Conservation (phyloP, 305 asterid genomes). For the Fraxinus platypoda region DNA sequence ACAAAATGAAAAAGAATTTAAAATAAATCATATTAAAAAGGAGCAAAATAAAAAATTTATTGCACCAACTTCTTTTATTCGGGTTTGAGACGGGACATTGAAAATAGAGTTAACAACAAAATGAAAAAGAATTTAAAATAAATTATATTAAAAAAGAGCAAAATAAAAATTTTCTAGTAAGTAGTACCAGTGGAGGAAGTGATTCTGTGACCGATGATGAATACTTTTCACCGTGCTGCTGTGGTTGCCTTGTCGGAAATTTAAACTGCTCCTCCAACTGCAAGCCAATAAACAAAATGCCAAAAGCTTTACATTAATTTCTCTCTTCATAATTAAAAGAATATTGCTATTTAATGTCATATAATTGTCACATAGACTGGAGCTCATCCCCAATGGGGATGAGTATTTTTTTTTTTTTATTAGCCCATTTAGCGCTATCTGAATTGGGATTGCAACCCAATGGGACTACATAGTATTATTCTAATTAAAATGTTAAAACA, state of each 20-base stretch:
- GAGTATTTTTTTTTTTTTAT: too few relatives aligned
- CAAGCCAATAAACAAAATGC: neutral
- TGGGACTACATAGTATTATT: too few relatives aligned
- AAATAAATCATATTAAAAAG: neutral
- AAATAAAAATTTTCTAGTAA: neutral
- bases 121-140: neutral
- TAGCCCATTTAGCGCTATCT: too few relatives aligned
- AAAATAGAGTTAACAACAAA: neutral
- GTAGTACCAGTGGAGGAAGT: neutral
- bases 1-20: too few relatives aligned
- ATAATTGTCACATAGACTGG: too few relatives aligned
- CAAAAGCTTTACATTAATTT: neutral
- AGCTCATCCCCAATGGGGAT: too few relatives aligned
- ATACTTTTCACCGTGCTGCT: neutral
- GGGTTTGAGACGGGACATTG: neutral
- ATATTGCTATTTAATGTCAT: too few relatives aligned
- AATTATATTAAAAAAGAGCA: neutral
- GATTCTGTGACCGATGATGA: neutral
- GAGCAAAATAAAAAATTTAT: neutral
- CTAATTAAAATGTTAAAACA: too few relatives aligned
- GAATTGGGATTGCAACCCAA: too few relatives aligned
- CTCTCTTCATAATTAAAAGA: neutral
- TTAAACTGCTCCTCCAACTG: conserved; percentile 11
- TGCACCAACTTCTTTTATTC: too few relatives aligned
- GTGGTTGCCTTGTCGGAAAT: neutral